These are phyloP conservation scores for Bipolaris zeicola DNA, from an alignment of 2,329 filamentous ascomycete genomes.

Conservation along the genomic window DNA sequence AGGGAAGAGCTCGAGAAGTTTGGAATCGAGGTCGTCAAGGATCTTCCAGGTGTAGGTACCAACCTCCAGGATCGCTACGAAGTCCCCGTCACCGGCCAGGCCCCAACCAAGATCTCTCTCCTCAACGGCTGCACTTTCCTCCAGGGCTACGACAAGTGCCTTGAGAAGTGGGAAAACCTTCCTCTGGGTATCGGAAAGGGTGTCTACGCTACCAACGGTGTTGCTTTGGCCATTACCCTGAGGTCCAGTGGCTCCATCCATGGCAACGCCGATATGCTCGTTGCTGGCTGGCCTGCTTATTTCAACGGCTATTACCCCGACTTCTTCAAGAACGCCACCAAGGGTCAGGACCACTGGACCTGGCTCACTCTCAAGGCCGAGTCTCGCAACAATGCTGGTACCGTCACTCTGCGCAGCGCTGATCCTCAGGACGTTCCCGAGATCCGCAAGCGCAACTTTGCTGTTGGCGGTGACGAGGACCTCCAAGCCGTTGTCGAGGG, in stretches of 20 bases:
- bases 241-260: constrained; percentile 46
- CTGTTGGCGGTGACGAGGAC: constrained; percentile 46
- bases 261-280: constrained; percentile 58
- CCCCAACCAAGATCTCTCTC: constrained; percentile 39
- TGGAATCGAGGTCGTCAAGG: constrained; percentile 59
- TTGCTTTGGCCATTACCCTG: constrained; percentile 56
- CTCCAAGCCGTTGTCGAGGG: constrained; percentile 61
- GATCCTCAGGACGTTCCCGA: constrained; percentile 67
- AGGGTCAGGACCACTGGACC: constrained; percentile 53
- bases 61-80: constrained; percentile 69
- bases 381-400: constrained; percentile 64
- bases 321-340: constrained; percentile 55
- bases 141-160: constrained; percentile 50
- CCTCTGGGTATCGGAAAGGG: constrained; percentile 44
- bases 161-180: constrained; percentile 51
- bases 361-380: constrained; percentile 65
- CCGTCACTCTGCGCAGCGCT: constrained; percentile 63
- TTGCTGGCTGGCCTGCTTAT: constrained; percentile 60
- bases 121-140: constrained; percentile 51
- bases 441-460: constrained; percentile 50
- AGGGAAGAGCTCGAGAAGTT: constrained; percentile 58
- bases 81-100: constrained; percentile 52
- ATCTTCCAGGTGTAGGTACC: constrained; percentile 67
- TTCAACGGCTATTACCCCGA: constrained; percentile 62
- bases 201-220: constrained; percentile 58